Conservation (phyloP, 306 rosid genomes). For the Ormosia emarginata region DNA sequence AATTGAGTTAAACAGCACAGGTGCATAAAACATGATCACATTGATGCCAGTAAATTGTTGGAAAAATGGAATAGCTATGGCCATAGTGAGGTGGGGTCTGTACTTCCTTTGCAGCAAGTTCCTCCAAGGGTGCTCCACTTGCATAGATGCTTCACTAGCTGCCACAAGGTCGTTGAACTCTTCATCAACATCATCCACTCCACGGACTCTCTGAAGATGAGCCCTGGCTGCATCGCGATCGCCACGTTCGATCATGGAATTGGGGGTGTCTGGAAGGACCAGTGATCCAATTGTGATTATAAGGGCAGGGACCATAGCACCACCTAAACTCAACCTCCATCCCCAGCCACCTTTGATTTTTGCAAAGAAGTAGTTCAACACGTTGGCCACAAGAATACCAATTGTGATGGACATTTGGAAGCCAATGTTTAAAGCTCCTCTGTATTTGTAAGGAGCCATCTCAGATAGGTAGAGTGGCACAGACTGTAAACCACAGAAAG, state of each 20-base stretch:
- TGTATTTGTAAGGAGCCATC: slow-evolving; percentile 84
- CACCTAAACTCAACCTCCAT: slow-evolving; percentile 92
- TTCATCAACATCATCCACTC: slow-evolving; percentile 59
- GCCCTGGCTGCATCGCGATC: slow-evolving; percentile 46
- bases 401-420: slow-evolving; percentile 82
- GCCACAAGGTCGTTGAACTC: slow-evolving; percentile 71
- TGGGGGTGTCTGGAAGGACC: slow-evolving; percentile 82
- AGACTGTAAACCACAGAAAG: slow-evolving; percentile 43
- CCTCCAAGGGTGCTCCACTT: slow-evolving; percentile 76
- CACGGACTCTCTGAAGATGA: slow-evolving; percentile 51
- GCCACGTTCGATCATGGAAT: slow-evolving; percentile 87
- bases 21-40: slow-evolving; percentile 92
- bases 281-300: slow-evolving; percentile 65
- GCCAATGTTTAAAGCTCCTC: slow-evolving; percentile 83
- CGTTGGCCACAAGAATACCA: slow-evolving; percentile 80
- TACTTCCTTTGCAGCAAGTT: slow-evolving; percentile 62
- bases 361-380: slow-evolving; percentile 81
- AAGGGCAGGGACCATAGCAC: slow-evolving; percentile 84
- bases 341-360: slow-evolving; percentile 97
- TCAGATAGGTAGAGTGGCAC: slow-evolving; percentile 93
- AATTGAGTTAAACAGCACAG: slow-evolving; percentile 69
- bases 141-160: slow-evolving; percentile 58
- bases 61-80: slow-evolving; percentile 69
- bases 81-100: slow-evolving; percentile 77
- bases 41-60: slow-evolving; percentile 91